Evolutionary conservation across 2,329 filamentous ascomycete species (phyloP), one percentile per base, ranked within the genome.

Genomic region (Alternaria atra): DNA sequence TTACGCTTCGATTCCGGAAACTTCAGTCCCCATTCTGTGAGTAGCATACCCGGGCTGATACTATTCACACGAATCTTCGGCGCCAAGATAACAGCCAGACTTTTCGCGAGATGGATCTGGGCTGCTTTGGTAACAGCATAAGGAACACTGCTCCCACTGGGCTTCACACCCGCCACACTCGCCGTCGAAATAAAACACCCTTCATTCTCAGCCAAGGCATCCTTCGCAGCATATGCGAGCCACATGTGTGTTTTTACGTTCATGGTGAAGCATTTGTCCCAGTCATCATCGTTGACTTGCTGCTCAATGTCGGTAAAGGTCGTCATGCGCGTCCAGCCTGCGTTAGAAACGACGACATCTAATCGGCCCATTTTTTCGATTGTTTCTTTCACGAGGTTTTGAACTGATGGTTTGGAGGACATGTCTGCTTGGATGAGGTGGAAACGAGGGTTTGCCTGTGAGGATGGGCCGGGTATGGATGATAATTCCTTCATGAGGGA

Each of bases 121-220:
- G 92, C 92, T 0, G 91, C 91, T 74, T 95, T 95, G 20, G 90
- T 91, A 6, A 93, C 90, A 0, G 89, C 84, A 72, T 95, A 95
- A 5, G 92, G 87, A 85, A 89, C 83, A 48, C 83, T 85, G 85
- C 87, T 90, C 1, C 89, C 89, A 60, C 84, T 86, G 0, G 86
- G 84, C 68, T 84, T 87, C 2, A 91, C 85, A 1, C 89, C 89
- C 0, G 89, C 89, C 25, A 90, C 70, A 44, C 85, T 88, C 0
- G 89, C 87, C 0, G 89, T 90, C 1, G 84, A 87, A 64, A 91
- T 84, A 65, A 91, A 91, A 0, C 81, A 80, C 1, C 88, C 88
- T 59, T 88, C 84, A 0, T 80, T 89, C 3, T 83, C 79, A 25
- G 86, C 85, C 68, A 91, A 86, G 0, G 84, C 86, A 5, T 88